Evolutionary conservation across 352 stramenopile genomes (phyloP), one percentile per base, ranked within the genome.

Genomic region (Globisporangium cederbergense): DNA sequence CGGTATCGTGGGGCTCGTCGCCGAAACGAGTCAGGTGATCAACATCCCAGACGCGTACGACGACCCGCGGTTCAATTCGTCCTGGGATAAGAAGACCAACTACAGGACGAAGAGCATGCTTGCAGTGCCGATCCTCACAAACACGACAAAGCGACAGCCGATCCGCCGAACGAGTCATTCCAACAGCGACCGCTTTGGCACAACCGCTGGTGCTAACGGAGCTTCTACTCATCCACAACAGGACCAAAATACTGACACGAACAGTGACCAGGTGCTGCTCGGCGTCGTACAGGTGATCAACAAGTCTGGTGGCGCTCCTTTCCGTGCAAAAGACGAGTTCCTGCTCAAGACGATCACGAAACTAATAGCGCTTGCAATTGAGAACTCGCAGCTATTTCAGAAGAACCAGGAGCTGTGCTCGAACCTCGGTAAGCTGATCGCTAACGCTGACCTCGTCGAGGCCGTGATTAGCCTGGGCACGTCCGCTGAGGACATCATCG

Each of bases 41-140:
- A 93, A 93, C 42, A 89, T 91, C 45, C 71, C 76, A 0, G 84
- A 93, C 47, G 81, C 84, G 0, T 93, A 93, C 62, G 78, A 87
- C 25, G 81, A 93, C 57, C 75, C 83, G 46, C 79, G 81, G 1
- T 93, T 93, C 64, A 93, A 93, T 45, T 78, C 77, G 28, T 77
- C 79, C n/a, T 93, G 79, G 78, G 81, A 91, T 53, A 73, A 89
- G 51, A 93, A 91, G 64, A 91, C 81, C 0, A 87, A 89, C 58
- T 93, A 93, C 59, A 76, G 82, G 20, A 93, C 84, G 6, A 93
- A 93, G 58, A 91, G 81, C 54, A 93, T 93, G 67, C 63, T 93
- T 5, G 84, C 84, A 0, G 78, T 90, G 7, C 84, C 84, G 5
- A 93, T 91, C 34, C 65, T 93, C 18, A 84, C 78, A 7, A 88